Evolutionary conservation across 1,284 basidiomycete genomes (phyloP), one percentile per base, ranked within the genome.

Genomic region (Meira miltonrushii): DNA sequence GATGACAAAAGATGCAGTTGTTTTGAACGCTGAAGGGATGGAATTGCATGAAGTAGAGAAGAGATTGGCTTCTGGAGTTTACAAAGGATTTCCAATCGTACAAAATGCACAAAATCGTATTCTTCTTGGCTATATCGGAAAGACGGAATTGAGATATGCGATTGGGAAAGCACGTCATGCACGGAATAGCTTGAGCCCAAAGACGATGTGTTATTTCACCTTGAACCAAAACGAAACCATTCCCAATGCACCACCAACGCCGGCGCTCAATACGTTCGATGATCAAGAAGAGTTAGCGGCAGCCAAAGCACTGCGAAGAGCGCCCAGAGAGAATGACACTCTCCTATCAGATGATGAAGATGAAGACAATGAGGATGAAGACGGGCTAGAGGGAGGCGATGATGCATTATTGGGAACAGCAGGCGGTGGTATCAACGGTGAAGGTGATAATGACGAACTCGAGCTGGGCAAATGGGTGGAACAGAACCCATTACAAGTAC

Each of bases 81-180:
- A 90, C 65, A 90, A 93, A 75, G 93, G 94, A 0, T 96, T 94
- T 79, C 95, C 95, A 0, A 85, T 98, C 39, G 85, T 96, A 15
- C 83, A 82, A 15, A 80, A 78, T 58, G 66, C 71, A 1, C 67
- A 69, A 2, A 81, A 84, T 63, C 76, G 81, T 47, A 87, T 84
- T 9, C 82, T 97, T 19, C 79, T 88, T 9, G 95, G 95, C 1
- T 94, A 95, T 79, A 89, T 96, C 64, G 88, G 90, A 23, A 85
- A 92, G 61, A 85, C 85, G 7, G 92, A 96, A 71, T 79, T 98
- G 55, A 84, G 85, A 48, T 90, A 89, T 75, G 90, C 94, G 3
- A 82, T 98, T 55, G 88, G 89, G 88, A 75, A 69, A 83, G 68
- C 54, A 8, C 38, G 64, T 11, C 44, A 66, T 17, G 60, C 61